Evolutionary conservation across 257 asterid species (phyloP).

Genomic region (Solanum bulbocastanum): DNA sequence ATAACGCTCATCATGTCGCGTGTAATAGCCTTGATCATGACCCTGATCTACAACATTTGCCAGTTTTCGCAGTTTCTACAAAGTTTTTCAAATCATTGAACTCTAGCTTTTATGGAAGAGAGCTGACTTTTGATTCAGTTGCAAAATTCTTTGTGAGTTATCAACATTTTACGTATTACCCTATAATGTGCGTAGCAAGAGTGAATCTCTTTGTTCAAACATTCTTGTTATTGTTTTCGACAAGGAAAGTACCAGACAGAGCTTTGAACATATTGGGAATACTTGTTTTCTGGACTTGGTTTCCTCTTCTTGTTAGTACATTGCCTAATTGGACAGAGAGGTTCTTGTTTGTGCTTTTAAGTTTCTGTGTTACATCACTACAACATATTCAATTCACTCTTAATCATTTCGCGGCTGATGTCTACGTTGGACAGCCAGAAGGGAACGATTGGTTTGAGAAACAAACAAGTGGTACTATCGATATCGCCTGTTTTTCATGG

Average conservation of each 20-base stretch:
- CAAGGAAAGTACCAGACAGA: slow-evolving; percentile 54
- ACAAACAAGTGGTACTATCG: slow-evolving; percentile 73
- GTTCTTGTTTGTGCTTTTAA: slow-evolving; percentile 38
- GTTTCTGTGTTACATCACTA: slow-evolving; percentile 51
- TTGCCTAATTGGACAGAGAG: slow-evolving; percentile 69
- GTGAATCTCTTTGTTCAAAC: slow-evolving; percentile 79
- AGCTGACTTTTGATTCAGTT: slow-evolving; percentile 49
- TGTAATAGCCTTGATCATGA: slow-evolving; percentile 86
- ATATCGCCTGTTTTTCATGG: slow-evolving; percentile 48
- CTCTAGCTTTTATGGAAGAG: slow-evolving; percentile 57
- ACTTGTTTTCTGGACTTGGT: slow-evolving; percentile 84
- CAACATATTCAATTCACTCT: slow-evolving; percentile 77
- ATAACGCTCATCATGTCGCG: slow-evolving; percentile 75
- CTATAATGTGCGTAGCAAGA: slow-evolving; percentile 65
- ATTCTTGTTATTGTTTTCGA: slow-evolving; percentile 45
- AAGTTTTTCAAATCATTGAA: slow-evolving; percentile 36
- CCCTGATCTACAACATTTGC: slow-evolving; percentile 89
- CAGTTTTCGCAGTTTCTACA: slow-evolving; percentile 60
- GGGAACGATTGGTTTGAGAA: slow-evolving; percentile 92
- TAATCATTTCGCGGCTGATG: slow-evolving; percentile 77
- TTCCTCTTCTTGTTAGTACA: slow-evolving; percentile 55
- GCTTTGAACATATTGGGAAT: slow-evolving; percentile 59
- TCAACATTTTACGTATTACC: slow-evolving; percentile 70
- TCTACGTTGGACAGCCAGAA: slow-evolving; percentile 62
- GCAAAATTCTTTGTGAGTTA: slow-evolving; percentile 55